These are phyloP conservation scores for Lichina pygmaea DNA, from an alignment of 495 filamentous ascomycete species.

Conservation along the genomic window DNA sequence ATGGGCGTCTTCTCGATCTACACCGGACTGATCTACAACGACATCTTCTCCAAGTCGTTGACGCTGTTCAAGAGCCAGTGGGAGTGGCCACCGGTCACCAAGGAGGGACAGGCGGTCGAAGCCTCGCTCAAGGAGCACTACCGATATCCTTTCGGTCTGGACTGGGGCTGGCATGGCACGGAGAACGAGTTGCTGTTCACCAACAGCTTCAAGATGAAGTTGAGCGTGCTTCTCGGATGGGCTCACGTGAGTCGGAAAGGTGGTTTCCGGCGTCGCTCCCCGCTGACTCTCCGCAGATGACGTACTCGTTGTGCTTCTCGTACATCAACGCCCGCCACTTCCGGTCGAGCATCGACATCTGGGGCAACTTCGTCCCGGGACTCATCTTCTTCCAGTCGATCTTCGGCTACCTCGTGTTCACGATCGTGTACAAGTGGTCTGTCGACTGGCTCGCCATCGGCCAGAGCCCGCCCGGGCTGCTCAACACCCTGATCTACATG, in stretches of 20 bases:
- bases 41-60: slow-evolving; percentile 80
- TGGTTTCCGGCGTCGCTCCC: neutral
- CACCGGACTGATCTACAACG: slow-evolving; percentile 93
- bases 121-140: slow-evolving; percentile 41
- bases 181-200: slow-evolving; percentile 83
- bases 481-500: slow-evolving; percentile 99
- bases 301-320: slow-evolving; percentile 80
- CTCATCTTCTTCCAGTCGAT: slow-evolving; percentile 99
- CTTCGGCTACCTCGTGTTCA: slow-evolving; percentile 86
- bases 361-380: slow-evolving; percentile 86
- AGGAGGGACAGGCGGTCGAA: slow-evolving; percentile 27
- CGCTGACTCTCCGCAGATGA: slow-evolving; percentile 32
- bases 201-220: slow-evolving; percentile 99
- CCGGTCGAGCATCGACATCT: slow-evolving; percentile 79
- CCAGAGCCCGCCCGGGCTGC: slow-evolving; percentile 49
- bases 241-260: slow-evolving; percentile 31
- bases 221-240: slow-evolving; percentile 91
- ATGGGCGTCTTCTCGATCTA: slow-evolving; percentile 96
- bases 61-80: slow-evolving; percentile 74
- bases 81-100: slow-evolving; percentile 49
- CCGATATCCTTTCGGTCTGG: slow-evolving; percentile 82
- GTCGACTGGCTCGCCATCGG: slow-evolving; percentile 53
- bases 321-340: slow-evolving; percentile 86
- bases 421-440: slow-evolving; percentile 91
- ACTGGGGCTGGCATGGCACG: slow-evolving; percentile 90